phyloP scores from a whole-genome alignment of 1,139 yeast species.

The Hansenula lynferdii region DNA sequence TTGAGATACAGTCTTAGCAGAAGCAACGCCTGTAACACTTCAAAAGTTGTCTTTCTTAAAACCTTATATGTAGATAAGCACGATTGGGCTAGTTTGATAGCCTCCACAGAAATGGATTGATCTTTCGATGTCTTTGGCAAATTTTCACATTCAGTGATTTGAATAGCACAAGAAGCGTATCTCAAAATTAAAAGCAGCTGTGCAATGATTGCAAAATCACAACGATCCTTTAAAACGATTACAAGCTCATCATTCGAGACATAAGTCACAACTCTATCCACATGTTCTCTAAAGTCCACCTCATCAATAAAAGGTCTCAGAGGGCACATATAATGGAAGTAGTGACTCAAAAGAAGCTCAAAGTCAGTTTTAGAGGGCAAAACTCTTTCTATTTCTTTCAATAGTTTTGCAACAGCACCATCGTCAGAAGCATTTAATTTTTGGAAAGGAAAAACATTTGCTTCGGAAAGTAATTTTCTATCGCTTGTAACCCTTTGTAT shows the following conservation, averaged over 20 bases:
- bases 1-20: conserved; percentile 12
- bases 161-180: conserved; percentile 2
- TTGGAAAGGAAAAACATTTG: conserved; percentile 1
- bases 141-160: conserved; percentile 6
- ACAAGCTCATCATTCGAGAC: background rate
- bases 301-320: conserved; percentile 3
- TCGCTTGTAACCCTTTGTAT: conserved; percentile 8
- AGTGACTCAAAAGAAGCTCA: background rate
- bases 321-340: conserved; percentile 1
- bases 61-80: conserved; percentile 13
- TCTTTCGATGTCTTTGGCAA: background rate
- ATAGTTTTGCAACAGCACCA: conserved; percentile 1
- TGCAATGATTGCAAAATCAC: conserved; percentile 3
- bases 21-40: conserved; percentile 11
- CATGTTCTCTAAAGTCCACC: background rate
- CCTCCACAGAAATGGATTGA: conserved; percentile 4
- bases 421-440: conserved; percentile 4
- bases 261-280: conserved; percentile 1
- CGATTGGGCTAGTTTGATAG: conserved; percentile 9
- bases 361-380: background rate
- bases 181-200: conserved; percentile 1
- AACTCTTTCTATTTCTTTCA: background rate
- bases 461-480: conserved; percentile 3
- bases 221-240: background rate
- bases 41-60: conserved; percentile 11